Base-by-base conservation (phyloP, 495 filamentous ascomycete species). In the Aspergillus affinis region DNA sequence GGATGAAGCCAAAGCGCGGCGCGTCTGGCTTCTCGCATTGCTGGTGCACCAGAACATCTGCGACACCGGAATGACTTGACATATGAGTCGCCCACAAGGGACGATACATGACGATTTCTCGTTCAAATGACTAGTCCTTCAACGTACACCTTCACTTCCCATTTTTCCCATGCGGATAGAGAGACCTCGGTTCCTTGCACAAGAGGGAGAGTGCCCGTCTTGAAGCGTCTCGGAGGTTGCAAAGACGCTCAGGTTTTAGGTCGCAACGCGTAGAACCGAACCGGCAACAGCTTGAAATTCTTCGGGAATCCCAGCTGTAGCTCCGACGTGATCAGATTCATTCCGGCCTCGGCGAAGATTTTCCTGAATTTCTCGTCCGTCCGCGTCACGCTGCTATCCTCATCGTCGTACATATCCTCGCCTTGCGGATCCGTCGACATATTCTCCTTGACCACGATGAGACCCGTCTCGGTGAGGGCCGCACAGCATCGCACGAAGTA, bases 401-500 rank as follows among this genome's bases (percentile, higher is more conserved):
- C 59, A 44, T 87, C 82, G 70, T 97, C 92, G 69, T 86, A 96
- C 26, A 89, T 71, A 75, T 97, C 92, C 21, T 72, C 45, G 0
- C 75, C 78, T 21, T 73, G 55, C 0, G 69, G 68, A 60, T 81
- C 73, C 3, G 85, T 90, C 30, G 83, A 89, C 65, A 90, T 67
- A 68, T 97, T 96, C 81, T 97, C 93, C 77, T 97, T 97, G 21
- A 97, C 75, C 5, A 96, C 85, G 29, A 97, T 84, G 56, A 78
- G 69, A 51, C 89, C 77, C 9, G 27, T 62, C 1, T 71, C 67
- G 10, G 74, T 79, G 52, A 95, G 59, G 0, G 78, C 82, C 0
- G 65, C 63, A 45, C 75, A 80, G 66, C 90, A 90, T 44, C 88
- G 77, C 61, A 72, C 57, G 10, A 97, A 72, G 59, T 88, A 96